Base-by-base conservation (phyloP, 2,329 filamentous ascomycete genomes). In the Alternaria incomplexa region DNA sequence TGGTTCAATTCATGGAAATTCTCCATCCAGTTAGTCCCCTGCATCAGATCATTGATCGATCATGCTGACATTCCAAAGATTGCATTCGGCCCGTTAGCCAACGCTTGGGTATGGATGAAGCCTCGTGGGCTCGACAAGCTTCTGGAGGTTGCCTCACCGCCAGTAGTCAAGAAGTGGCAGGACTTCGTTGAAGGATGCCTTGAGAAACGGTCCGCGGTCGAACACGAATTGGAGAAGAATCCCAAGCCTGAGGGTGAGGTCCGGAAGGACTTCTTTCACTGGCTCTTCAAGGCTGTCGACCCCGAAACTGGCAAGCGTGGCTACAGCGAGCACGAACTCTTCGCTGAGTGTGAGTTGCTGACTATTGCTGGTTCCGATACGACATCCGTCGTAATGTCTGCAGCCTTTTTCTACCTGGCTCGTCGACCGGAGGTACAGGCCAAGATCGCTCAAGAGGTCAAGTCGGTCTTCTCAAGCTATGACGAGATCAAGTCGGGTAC, bases 231-330 rank as follows among this genome's bases (percentile, higher is more conserved):
- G 28, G 68, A 69, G 23, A 62, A 43, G 30, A 62, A 59, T 8
- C 62, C 61, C 3, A 70, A 72, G 52, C 56, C 67, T 5, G 68
- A 71, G 3, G 40, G 44, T 10, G 66, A 74, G 60, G 46, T 67
- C 8, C 68, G 72, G 9, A 80, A 80, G 47, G 83, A 83, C 66
- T 80, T 83, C 61, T 80, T 81, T 68, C 72, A 82, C 62, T 76
- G 83, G 75, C 73, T 82, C 5, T 73, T 81, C 60, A 72, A 81
- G 52, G 78, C 81, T 54, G 73, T 78, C 61, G 77, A 85, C 69
- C 77, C 79, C 4, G 71, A 81, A 64, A 80, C 80, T 6, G 74
- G 79, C 60, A 62, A 78, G 58, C 67, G 63, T 43, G 72, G 78
- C 54, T 75, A 80, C 67, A 64, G 73, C 58, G 56, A 73, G 58